Conservation (phyloP, 2,329 filamentous ascomycete genomes). For the Rutstroemia sydowiana region DNA sequence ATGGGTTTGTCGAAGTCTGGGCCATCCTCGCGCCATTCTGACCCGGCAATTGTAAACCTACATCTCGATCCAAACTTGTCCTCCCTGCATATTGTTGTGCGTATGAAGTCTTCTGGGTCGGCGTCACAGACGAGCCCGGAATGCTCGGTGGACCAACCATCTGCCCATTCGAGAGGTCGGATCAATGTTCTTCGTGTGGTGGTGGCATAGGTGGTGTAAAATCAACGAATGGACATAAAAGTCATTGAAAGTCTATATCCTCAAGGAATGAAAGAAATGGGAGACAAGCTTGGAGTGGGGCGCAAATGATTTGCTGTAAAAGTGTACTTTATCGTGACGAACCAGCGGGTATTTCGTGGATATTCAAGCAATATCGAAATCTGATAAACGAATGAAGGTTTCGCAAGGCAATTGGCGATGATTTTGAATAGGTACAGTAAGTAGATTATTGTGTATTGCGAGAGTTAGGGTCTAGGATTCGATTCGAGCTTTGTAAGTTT, state of each 20-base stretch:
- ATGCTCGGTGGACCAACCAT: constrained; percentile 37
- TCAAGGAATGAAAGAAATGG: not conserved
- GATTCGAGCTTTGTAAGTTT: not conserved
- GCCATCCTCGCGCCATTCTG: constrained; percentile 42
- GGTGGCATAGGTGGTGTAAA: constrained; percentile 26
- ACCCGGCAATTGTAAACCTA: constrained; percentile 39
- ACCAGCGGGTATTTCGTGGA: too few species aligned
- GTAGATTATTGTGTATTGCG: too few species aligned
- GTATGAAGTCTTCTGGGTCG: constrained; percentile 45
- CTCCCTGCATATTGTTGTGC: constrained; percentile 38
- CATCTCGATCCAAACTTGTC: constrained; percentile 50
- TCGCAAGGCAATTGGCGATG: too few species aligned
- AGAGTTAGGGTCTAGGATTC: too few species aligned
- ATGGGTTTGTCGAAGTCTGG: constrained; percentile 50
- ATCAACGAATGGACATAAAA: constrained; percentile 16
- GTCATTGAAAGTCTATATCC: constrained; percentile 12
- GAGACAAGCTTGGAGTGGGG: not conserved
- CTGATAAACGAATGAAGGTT: too few species aligned
- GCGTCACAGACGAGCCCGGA: constrained; percentile 46
- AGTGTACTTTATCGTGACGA: not conserved
- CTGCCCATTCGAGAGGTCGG: constrained; percentile 27
- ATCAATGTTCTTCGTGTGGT: constrained; percentile 21
- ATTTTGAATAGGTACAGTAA: too few species aligned
- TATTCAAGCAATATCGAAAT: too few species aligned
- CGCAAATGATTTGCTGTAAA: not conserved